phyloP scores from a whole-genome alignment of 129 eudicot species.

The Sambucus nigra region DNA sequence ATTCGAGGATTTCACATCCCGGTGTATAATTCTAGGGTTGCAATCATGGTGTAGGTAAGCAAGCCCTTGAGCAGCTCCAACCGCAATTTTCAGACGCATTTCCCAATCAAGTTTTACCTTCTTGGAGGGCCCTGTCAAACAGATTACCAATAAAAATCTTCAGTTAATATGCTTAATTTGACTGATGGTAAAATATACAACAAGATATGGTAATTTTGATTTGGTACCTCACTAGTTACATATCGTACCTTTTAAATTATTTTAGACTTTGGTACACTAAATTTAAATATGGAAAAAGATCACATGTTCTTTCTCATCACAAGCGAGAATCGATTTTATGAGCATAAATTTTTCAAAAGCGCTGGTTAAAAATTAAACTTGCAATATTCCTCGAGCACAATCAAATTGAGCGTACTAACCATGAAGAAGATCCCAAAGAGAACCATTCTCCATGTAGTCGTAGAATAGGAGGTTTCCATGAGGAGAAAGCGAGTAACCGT shows the following conservation, averaged over 20 bases:
- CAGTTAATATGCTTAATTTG: too few relatives aligned
- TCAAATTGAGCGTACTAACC: constrained; percentile 28
- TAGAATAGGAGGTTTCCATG: constrained; percentile 73
- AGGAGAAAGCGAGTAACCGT: constrained; percentile 76
- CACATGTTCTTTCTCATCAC: neutral
- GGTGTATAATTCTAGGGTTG: constrained; percentile 66
- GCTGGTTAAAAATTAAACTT: neutral
- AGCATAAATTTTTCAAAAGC: too few relatives aligned
- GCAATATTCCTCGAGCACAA: neutral
- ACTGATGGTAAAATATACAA: too few relatives aligned
- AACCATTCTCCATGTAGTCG: constrained; percentile 92
- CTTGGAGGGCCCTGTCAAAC: constrained; percentile 49
- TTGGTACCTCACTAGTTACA: too few relatives aligned
- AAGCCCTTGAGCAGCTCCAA: constrained; percentile 90
- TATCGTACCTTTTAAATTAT: too few relatives aligned
- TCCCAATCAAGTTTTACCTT: constrained; percentile 93
- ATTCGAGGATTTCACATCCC: constrained; percentile 87
- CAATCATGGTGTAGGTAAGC: constrained; percentile 95
- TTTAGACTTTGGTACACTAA: too few relatives aligned
- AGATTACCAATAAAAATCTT: neutral
- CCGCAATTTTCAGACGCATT: constrained; percentile 67
- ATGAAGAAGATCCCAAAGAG: constrained; percentile 94
- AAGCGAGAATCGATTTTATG: too few relatives aligned
- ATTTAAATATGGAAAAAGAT: too few relatives aligned
- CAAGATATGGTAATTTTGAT: too few relatives aligned